Conservation (phyloP, 2,329 filamentous ascomycete genomes). For the Venturiaceae sp. region DNA sequence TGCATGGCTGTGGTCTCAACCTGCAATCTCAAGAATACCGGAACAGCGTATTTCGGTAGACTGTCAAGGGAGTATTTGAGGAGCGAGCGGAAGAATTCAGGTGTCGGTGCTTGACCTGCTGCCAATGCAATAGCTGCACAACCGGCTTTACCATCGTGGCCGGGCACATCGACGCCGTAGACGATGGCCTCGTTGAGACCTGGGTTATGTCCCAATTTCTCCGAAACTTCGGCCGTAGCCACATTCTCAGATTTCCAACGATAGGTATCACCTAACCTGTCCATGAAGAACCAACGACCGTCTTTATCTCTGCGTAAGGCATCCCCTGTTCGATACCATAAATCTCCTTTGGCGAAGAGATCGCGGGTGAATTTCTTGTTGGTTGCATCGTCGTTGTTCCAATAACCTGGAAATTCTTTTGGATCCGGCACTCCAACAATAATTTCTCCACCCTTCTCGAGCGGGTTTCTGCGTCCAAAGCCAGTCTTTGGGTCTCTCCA, state of each 20-base stretch:
- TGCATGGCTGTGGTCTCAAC: slow-evolving; percentile 51
- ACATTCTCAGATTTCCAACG: slow-evolving; percentile 43
- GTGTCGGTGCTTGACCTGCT: slow-evolving; percentile 18
- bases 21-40: slow-evolving; percentile 60
- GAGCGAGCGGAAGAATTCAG: slow-evolving; percentile 40
- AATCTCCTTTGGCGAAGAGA: slow-evolving; percentile 37
- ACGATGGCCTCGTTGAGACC: slow-evolving; percentile 37
- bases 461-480: slow-evolving; percentile 52
- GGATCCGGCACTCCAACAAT: slow-evolving; percentile 52
- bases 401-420: slow-evolving; percentile 59
- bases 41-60: slow-evolving; percentile 65
- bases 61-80: slow-evolving; percentile 47
- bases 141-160: slow-evolving; percentile 22
- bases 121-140: slow-evolving; percentile 50
- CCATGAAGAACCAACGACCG: slow-evolving; percentile 39
- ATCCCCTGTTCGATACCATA: slow-evolving; percentile 39
- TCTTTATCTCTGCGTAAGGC: slow-evolving; percentile 32
- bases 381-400: slow-evolving; percentile 57
- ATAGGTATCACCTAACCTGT: slow-evolving; percentile 38
- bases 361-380: slow-evolving; percentile 40
- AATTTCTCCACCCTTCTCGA: slow-evolving; percentile 66
- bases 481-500: slow-evolving; percentile 57
- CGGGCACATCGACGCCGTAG: slow-evolving; percentile 38
- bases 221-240: slow-evolving; percentile 36
- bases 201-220: slow-evolving; percentile 33